Conservation (phyloP, 192 early-diverging fungal species). For the Coemansia sp. region DNA sequence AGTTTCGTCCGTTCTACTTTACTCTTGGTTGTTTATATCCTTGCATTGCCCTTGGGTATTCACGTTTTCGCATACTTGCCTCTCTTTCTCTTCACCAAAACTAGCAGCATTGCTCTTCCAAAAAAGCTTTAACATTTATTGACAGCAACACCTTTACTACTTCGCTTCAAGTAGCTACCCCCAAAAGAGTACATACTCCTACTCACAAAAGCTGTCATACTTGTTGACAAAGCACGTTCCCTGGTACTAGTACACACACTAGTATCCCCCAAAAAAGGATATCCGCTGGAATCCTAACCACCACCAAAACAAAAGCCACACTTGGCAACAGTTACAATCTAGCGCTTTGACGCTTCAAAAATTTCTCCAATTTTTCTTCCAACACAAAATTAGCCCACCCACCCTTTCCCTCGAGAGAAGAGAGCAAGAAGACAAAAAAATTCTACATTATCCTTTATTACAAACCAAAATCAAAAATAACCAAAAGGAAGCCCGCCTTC, state of each 20-base stretch:
- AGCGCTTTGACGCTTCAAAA: no score
- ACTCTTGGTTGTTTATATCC: not conserved
- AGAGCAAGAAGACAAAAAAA: no score
- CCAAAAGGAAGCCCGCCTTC: no score
- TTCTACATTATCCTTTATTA: no score
- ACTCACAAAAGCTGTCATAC: slow-evolving; percentile 1
- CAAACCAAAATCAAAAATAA: no score
- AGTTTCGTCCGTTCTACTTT: not conserved
- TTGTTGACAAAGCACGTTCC: not conserved
- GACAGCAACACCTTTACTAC: not conserved
- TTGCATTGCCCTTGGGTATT: no score
- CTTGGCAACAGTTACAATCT: no score
- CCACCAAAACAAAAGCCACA: not conserved
- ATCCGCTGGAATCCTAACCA: not conserved
- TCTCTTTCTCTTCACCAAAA: not conserved
- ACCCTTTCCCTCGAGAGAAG: no score
- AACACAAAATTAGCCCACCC: no score
- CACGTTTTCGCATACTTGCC: not conserved
- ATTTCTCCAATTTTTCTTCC: no score
- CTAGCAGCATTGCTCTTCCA: not conserved
- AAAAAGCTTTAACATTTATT: not conserved
- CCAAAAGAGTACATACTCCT: not conserved
- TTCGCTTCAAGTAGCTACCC: not conserved
- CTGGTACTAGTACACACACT: not conserved
- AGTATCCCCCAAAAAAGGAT: not conserved